Evolutionary conservation across 2,329 filamentous ascomycete genomes (phyloP).

Genomic region (Exophiala sp.): DNA sequence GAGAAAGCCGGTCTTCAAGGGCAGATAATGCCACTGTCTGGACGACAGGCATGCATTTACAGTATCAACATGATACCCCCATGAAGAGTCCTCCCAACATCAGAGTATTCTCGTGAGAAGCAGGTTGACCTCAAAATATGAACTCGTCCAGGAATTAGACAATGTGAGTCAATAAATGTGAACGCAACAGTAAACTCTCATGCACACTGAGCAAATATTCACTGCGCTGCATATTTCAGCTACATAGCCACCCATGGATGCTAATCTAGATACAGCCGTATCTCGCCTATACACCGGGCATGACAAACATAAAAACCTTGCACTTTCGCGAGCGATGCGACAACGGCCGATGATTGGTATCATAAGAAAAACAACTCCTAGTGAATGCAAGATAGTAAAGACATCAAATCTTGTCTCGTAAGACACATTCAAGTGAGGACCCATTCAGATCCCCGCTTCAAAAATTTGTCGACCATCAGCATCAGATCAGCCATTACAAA

Average conservation of each 20-base stretch:
- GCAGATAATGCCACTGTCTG: slow-evolving; percentile 28
- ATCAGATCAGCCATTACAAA: slow-evolving; percentile 87
- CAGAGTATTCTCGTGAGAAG: too few species aligned
- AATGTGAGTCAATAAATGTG: too few species aligned
- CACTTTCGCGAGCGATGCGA: background rate
- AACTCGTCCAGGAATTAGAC: too few species aligned
- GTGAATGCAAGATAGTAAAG: background rate
- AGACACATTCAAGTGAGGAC: slow-evolving; percentile 54
- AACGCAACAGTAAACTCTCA: too few species aligned
- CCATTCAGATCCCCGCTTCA: slow-evolving; percentile 97
- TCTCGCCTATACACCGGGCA: too few species aligned
- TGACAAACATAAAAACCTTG: too few species aligned
- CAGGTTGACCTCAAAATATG: too few species aligned
- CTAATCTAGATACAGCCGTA: background rate
- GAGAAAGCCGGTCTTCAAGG: slow-evolving; percentile 65
- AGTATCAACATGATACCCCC: too few species aligned
- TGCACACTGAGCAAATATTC: too few species aligned
- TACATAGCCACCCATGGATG: slow-evolving; percentile 1
- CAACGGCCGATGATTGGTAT: background rate
- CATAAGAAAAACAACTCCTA: background rate
- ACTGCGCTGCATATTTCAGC: too few species aligned
- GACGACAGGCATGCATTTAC: too few species aligned
- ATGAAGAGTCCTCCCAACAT: too few species aligned
- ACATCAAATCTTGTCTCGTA: background rate
- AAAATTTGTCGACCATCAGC: slow-evolving; percentile 88